Evolutionary conservation across 495 filamentous ascomycete species (phyloP), one percentile per base, ranked within the genome.

Genomic region (Emericellopsis terricola): DNA sequence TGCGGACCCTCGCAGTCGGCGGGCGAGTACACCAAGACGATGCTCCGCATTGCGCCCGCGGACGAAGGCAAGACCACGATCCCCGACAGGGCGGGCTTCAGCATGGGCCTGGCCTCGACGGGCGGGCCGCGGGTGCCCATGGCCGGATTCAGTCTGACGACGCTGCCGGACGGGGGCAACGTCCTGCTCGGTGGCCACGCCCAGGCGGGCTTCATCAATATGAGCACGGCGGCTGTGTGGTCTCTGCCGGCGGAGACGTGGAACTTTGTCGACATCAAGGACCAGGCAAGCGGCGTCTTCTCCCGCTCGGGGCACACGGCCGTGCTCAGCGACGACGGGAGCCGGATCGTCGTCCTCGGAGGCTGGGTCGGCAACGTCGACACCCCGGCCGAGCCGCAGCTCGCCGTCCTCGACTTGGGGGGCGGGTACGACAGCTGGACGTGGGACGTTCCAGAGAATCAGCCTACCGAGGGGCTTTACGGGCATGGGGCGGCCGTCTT

Each of bases 101-200:
- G 29, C 1, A 13, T 37, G 3, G 55, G 49, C 34, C 34, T 37
- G 1, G 38, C 50, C 20, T 38, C 35, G 9, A 52, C 33, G 28
- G 46, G 44, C 29, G 52, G 51, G 8, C 57, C 55, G 4, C 83
- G 82, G 0, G 71, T 91, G 33, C 60, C 83, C 4, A 83, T 87
- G 50, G 87, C 87, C 9, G 87, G 87, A 3, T 89, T 91, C 55
- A 78, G 73, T 1, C 69, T 91, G 17, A 89, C 85, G 3, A 64
- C 71, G 0, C 59, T 92, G 16, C 38, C 57, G 14, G 69, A 77
- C 8, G 55, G 57, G 1, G 38, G 58, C 14, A 51, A 55, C 15
- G 71, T 94, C 5, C 55, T 96, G 10, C 57, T 94, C 27, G 87
- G 86, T 9, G 87, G 87, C 0, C 82, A 94, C 48, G 93, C 85